A percentile compares a stretch with the other conserved stretches of the same genome.
These are phyloP conservation scores for Agaricus sinodeliciosus DNA, from an alignment of 768 basidiomycete species.

Conservation along the genomic window DNA sequence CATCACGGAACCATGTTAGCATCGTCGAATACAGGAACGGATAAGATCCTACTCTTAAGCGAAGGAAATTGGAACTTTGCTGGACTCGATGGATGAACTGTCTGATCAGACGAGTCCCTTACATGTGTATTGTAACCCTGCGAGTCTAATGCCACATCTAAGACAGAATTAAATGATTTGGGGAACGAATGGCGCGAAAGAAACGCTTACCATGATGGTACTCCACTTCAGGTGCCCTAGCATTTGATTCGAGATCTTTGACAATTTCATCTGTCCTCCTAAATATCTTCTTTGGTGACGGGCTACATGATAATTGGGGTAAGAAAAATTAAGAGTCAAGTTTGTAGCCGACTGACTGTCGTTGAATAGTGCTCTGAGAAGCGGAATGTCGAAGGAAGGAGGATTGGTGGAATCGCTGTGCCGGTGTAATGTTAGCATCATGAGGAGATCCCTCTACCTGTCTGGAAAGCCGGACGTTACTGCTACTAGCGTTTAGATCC, in stretches of 20 bases:
- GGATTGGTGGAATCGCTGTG: constrained; percentile 22
- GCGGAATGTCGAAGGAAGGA: constrained; percentile 20
- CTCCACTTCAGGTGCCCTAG: constrained; percentile 48
- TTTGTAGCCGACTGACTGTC: constrained; percentile 11
- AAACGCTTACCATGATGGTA: constrained; percentile 48
- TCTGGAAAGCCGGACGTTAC: constrained; percentile 16
- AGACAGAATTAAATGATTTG: constrained; percentile 1
- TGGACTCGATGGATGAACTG: constrained; percentile 25
- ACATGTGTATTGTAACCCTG: constrained; percentile 68
- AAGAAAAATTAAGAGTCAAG: constrained; percentile 19
- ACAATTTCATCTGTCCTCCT: constrained; percentile 46
- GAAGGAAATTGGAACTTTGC: constrained; percentile 15
- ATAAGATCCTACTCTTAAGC: constrained; percentile 3
- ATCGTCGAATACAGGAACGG: not conserved
- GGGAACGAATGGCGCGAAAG: not conserved
- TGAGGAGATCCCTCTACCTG: constrained; percentile 14
- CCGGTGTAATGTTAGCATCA: constrained; percentile 24
- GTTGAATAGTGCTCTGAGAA: constrained; percentile 25
- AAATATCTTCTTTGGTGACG: constrained; percentile 31
- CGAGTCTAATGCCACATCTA: constrained; percentile 77
- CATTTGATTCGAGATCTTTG: constrained; percentile 30
- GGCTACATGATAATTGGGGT: constrained; percentile 22
- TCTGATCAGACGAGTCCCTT: constrained; percentile 34
- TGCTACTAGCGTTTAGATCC: constrained; percentile 60
- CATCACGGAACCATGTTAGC: not conserved